A percentile compares a stretch with the other conserved stretches of the same genome.
Conservation (phyloP, 768 basidiomycete genomes). For the Boletus rex-veris region DNA sequence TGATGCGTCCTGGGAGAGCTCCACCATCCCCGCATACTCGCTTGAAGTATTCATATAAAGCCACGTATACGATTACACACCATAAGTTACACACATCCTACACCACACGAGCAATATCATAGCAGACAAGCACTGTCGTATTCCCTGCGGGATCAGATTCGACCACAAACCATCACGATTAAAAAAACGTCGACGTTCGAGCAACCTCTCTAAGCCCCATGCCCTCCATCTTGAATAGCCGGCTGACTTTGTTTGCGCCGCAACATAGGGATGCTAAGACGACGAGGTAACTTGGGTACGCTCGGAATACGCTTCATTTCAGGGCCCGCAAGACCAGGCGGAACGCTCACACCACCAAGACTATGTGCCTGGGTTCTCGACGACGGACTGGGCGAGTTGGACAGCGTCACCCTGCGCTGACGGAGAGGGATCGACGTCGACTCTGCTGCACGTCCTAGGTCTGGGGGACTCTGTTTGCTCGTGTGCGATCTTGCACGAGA, state of each 20-base stretch:
- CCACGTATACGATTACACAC: too few relatives aligned
- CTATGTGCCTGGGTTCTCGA: not conserved
- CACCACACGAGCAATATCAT: not conserved
- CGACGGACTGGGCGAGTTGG: constrained; percentile 9
- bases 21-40: too few relatives aligned
- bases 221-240: not conserved
- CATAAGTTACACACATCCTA: too few relatives aligned
- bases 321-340: not conserved
- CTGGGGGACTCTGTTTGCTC: constrained; percentile 5
- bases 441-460: not conserved
- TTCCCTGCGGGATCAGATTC: too few relatives aligned
- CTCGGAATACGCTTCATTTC: constrained; percentile 17
- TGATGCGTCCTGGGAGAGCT: too few relatives aligned
- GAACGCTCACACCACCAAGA: not conserved
- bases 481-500: constrained; percentile 1
- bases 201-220: not conserved
- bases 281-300: constrained; percentile 25
- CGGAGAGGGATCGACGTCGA: not conserved
- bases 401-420: constrained; percentile 22
- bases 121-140: not conserved
- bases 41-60: too few relatives aligned
- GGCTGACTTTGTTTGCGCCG: constrained; percentile 27
- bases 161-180: not conserved
- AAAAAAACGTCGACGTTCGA: not conserved
- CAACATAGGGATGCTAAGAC: constrained; percentile 28